phyloP scores from a whole-genome alignment of 1,139 yeast species.

The Pichia sp. region DNA sequence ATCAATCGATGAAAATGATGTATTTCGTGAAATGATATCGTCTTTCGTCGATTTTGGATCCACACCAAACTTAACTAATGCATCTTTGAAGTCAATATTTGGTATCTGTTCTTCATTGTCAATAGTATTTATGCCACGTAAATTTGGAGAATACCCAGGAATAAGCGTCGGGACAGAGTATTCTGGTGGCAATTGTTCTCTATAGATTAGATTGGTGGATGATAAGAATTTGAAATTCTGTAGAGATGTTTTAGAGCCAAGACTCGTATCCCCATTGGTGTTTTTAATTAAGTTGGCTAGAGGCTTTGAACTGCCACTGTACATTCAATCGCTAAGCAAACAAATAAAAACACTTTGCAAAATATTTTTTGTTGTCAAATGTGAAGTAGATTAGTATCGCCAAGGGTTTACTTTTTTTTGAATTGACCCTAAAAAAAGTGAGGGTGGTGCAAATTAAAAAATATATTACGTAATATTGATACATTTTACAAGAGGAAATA shows the following conservation, averaged over 20 bases:
- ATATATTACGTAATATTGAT: too few species aligned
- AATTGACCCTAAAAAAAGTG: too few species aligned
- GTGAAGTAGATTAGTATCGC: too few species aligned
- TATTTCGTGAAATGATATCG: background rate
- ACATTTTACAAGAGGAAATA: too few species aligned
- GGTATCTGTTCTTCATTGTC: constrained; percentile 28
- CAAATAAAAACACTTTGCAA: background rate
- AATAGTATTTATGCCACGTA: constrained; percentile 20
- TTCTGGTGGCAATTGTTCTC: constrained; percentile 13
- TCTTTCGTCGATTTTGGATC: background rate
- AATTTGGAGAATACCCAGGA: constrained; percentile 15
- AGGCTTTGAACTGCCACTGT: background rate
- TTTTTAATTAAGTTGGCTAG: background rate
- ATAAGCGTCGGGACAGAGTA: constrained; percentile 18
- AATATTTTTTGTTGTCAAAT: background rate
- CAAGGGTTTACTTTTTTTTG: too few species aligned
- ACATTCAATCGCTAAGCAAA: background rate
- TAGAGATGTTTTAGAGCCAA: background rate
- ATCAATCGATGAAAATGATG: background rate
- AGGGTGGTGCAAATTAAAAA: too few species aligned
- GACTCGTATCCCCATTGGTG: background rate
- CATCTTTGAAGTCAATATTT: constrained; percentile 19
- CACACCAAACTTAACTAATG: constrained; percentile 7
- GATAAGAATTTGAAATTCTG: constrained; percentile 8
- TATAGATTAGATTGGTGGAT: constrained; percentile 9